Conservation (phyloP, 225 moss, liverwort and hornwort species). For the Physcomitrium patens region DNA sequence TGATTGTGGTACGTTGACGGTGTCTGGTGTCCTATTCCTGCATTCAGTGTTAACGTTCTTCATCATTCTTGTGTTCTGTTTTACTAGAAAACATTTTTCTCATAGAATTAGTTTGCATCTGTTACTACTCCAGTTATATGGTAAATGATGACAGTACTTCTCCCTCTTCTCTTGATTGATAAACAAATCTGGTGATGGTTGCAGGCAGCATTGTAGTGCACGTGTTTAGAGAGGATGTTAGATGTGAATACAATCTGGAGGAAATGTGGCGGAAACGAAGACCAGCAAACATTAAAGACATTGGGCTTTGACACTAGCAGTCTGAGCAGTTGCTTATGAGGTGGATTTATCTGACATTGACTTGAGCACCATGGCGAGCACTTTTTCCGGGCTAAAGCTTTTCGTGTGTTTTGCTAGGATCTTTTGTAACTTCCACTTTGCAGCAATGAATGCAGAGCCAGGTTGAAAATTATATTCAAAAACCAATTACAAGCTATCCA, state of each 20-base stretch:
- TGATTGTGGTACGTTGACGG: constrained; percentile 47
- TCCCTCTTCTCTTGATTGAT: background rate
- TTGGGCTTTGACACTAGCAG: constrained; percentile 40
- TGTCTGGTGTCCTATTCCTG: background rate
- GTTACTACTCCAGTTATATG: no score
- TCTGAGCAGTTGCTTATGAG: background rate
- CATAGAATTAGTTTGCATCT: no score
- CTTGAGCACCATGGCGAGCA: background rate
- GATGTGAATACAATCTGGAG: constrained; percentile 42
- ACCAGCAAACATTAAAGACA: constrained; percentile 39
- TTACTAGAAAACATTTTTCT: no score
- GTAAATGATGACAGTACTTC: no score
- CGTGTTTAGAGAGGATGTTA: constrained; percentile 76
- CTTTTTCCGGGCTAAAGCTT: no score
- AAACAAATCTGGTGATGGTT: constrained; percentile 19
- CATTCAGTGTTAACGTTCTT: no score
- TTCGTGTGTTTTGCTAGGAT: no score
- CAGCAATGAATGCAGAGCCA: no score
- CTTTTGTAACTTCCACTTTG: no score
- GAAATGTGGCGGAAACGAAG: constrained; percentile 64
- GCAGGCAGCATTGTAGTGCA: constrained; percentile 83
- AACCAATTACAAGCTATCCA: no score
- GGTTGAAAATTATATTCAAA: no score
- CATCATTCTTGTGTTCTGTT: no score
- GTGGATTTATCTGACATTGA: background rate